Evolutionary conservation across 225 moss, liverwort and hornwort species (phyloP).

Genomic region (Physcomitrium patens): DNA sequence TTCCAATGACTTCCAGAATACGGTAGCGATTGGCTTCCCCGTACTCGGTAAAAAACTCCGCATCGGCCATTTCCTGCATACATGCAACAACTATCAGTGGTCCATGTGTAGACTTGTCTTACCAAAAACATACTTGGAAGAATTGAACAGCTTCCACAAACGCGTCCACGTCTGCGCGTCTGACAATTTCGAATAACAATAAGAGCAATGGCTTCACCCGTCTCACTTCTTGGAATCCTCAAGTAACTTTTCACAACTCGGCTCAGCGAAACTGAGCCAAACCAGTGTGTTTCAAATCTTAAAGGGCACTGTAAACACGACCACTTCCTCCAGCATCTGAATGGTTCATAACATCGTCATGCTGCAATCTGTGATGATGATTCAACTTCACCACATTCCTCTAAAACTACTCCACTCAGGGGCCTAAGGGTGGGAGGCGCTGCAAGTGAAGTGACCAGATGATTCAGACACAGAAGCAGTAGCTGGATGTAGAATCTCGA

Average conservation of each 20-base stretch:
- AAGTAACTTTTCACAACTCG: background rate
- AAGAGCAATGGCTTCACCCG: conserved; percentile 26
- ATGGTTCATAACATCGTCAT: background rate
- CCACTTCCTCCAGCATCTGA: conserved; percentile 13
- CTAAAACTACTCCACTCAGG: conserved; percentile 21
- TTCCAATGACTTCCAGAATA: conserved; percentile 98
- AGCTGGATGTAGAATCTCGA: conserved; percentile 9
- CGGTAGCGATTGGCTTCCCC: conserved; percentile 99
- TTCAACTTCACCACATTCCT: background rate
- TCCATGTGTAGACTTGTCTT: background rate
- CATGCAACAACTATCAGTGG: conserved; percentile 26
- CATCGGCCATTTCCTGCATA: conserved; percentile 95
- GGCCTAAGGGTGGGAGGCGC: conserved; percentile 1
- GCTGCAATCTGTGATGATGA: background rate
- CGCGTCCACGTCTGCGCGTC: conserved; percentile 21
- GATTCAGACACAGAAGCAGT: conserved; percentile 1
- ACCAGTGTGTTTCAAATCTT: conserved; percentile 20
- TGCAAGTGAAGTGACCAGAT: conserved; percentile 20
- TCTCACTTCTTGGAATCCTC: conserved; percentile 34
- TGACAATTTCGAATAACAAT: conserved; percentile 13
- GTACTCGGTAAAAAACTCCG: conserved; percentile 99
- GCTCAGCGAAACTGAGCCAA: background rate
- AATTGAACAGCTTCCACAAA: conserved; percentile 33
- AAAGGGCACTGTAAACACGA: conserved; percentile 5
- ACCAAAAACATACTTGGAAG: conserved; percentile 5